phyloP scores from a whole-genome alignment of 1,139 yeast genomes.

The Blastobotrys illinoisensis region DNA sequence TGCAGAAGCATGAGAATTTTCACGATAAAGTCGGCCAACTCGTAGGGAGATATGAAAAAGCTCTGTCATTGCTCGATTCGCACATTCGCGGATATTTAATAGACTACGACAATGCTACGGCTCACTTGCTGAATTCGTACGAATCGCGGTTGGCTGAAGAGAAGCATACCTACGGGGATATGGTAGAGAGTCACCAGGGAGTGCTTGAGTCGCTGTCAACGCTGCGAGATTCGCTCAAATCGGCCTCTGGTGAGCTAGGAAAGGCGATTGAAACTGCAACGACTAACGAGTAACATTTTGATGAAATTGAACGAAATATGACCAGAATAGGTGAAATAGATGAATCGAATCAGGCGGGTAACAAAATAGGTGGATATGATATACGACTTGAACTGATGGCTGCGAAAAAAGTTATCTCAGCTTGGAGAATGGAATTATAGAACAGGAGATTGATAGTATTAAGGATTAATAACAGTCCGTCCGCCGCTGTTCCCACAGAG shows the following conservation, averaged over 20 bases:
- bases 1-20: slow-evolving; percentile 24
- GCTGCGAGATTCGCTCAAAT: neutral
- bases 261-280: neutral
- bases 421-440: too few species aligned
- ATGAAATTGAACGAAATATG: too few species aligned
- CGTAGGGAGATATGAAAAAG: slow-evolving; percentile 21
- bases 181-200: slow-evolving; percentile 16
- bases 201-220: slow-evolving; percentile 15
- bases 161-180: slow-evolving; percentile 15
- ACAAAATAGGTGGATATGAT: too few species aligned
- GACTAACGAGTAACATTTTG: neutral
- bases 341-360: too few species aligned
- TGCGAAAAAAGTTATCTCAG: too few species aligned
- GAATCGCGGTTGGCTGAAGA: slow-evolving; percentile 22
- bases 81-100: slow-evolving; percentile 18
- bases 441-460: too few species aligned
- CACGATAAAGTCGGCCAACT: slow-evolving; percentile 20
- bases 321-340: too few species aligned
- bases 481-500: slow-evolving; percentile 66
- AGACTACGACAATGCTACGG: slow-evolving; percentile 19
- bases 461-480: slow-evolving; percentile 33
- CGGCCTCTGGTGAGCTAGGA: neutral
- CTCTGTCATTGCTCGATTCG: slow-evolving; percentile 18
- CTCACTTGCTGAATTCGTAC: slow-evolving; percentile 20
- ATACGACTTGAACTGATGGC: too few species aligned